A percentile compares a stretch with the other conserved stretches of the same genome.
Evolutionary conservation across 2,329 filamentous ascomycete genomes (phyloP).

Genomic region (Chlorencoelia australis): DNA sequence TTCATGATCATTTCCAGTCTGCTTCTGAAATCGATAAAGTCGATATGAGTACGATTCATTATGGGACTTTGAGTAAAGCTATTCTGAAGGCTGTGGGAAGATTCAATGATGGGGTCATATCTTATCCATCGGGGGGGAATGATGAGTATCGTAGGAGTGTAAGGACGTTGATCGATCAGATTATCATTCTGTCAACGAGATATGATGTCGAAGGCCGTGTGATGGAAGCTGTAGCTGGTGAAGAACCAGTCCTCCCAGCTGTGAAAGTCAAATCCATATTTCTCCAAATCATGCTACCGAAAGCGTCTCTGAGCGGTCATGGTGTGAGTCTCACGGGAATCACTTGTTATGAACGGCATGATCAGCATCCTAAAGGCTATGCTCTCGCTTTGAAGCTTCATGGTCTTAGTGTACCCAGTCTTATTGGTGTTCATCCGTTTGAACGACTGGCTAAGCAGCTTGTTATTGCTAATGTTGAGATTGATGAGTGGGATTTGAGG

Average conservation of each 20-base stretch:
- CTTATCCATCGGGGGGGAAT: too few species aligned
- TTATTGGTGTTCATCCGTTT: conserved; percentile 65
- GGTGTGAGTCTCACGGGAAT: conserved; percentile 40
- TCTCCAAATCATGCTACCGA: conserved; percentile 51
- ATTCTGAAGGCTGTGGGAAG: conserved; percentile 36
- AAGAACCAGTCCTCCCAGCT: too few species aligned
- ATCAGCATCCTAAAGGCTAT: conserved; percentile 4
- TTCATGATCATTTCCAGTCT: conserved; percentile 44
- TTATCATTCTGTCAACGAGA: too few species aligned
- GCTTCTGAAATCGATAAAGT: conserved; percentile 51
- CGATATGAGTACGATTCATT: conserved; percentile 63
- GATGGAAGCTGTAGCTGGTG: too few species aligned
- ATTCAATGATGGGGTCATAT: too few species aligned
- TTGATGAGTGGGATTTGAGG: conserved; percentile 37
- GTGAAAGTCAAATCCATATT: too few species aligned
- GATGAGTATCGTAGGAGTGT: too few species aligned
- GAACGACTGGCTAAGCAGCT: conserved; percentile 59
- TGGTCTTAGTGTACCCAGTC: conserved; percentile 50
- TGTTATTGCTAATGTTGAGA: conserved; percentile 50
- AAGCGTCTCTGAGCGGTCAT: conserved; percentile 56
- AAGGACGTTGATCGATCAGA: too few species aligned
- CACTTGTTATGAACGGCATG: conserved; percentile 26
- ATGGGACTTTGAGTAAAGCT: conserved; percentile 59
- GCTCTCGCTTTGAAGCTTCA: conserved; percentile 35
- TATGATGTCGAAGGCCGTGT: too few species aligned